phyloP scores from a whole-genome alignment of 179 eudicot genomes.

The Corrigiola litoralis region DNA sequence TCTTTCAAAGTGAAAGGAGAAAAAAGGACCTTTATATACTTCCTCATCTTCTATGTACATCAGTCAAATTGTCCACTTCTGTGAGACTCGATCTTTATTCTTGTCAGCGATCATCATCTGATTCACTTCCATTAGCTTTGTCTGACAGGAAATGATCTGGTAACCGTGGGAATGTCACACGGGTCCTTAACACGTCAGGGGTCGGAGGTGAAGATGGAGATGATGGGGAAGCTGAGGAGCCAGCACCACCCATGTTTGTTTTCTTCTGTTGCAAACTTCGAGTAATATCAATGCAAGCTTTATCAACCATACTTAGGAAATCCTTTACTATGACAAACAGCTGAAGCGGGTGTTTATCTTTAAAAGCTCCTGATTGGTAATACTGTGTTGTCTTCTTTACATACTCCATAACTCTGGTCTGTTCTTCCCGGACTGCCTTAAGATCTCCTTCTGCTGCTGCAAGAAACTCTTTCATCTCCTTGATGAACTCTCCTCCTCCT shows the following conservation, averaged over 20 bases:
- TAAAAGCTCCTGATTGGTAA: slow-evolving; percentile 71
- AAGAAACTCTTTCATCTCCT: slow-evolving; percentile 55
- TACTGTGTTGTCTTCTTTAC: slow-evolving; percentile 76
- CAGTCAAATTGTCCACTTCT: background rate
- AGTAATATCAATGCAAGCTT: slow-evolving; percentile 67
- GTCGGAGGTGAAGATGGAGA: slow-evolving; percentile 31
- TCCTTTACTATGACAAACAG: slow-evolving; percentile 67
- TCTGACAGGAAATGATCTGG: slow-evolving; percentile 70
- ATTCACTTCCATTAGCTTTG: slow-evolving; percentile 46
- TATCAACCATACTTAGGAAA: slow-evolving; percentile 72
- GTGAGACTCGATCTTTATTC: background rate
- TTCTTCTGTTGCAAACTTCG: slow-evolving; percentile 48
- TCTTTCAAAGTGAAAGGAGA: slow-evolving; percentile 12
- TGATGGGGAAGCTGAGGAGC: slow-evolving; percentile 9
- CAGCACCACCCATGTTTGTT: slow-evolving; percentile 24
- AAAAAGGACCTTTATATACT: slow-evolving; percentile 19
- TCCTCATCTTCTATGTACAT: slow-evolving; percentile 30
- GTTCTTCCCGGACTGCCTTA: slow-evolving; percentile 49
- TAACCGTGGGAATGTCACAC: slow-evolving; percentile 62
- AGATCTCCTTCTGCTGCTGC: slow-evolving; percentile 55
- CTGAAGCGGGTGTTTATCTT: slow-evolving; percentile 59
- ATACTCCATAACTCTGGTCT: slow-evolving; percentile 52
- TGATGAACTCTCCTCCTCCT: slow-evolving; percentile 38
- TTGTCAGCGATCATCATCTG: slow-evolving; percentile 39
- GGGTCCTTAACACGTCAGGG: slow-evolving; percentile 38